A percentile compares a stretch with the other conserved stretches of the same genome.
Evolutionary conservation across 768 basidiomycete species (phyloP).

Genomic region (Sarcomyxa edulis): DNA sequence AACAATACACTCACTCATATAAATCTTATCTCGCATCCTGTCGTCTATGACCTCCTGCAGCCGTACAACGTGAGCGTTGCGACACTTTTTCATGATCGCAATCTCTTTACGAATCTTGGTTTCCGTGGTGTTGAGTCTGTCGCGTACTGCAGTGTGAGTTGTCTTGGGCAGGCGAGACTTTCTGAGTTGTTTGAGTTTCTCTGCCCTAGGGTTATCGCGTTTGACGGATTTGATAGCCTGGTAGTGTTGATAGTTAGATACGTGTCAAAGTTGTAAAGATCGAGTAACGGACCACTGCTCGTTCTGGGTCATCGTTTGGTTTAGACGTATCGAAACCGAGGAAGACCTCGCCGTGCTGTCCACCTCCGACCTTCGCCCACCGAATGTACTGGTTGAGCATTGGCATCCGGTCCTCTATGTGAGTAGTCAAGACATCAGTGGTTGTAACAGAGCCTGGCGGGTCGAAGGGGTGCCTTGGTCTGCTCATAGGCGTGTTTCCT

Average conservation of each 20-base stretch:
- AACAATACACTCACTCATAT: constrained; percentile 92
- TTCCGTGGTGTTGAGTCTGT: constrained; percentile 67
- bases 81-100: constrained; percentile 97
- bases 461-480: constrained; percentile 24
- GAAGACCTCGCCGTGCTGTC: constrained; percentile 89
- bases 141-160: constrained; percentile 53
- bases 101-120: constrained; percentile 89
- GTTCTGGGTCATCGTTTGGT: constrained; percentile 28
- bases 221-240: constrained; percentile 80
- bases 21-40: constrained; percentile 79
- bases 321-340: constrained; percentile 48
- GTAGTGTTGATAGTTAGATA: neutral
- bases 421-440: constrained; percentile 37
- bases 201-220: constrained; percentile 63
- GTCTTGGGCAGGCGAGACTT: constrained; percentile 37
- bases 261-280: too few relatives aligned
- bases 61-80: constrained; percentile 84
- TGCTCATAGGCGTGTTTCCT: constrained; percentile 15
- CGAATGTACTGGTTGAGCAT: constrained; percentile 88
- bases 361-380: constrained; percentile 71
- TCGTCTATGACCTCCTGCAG: constrained; percentile 96
- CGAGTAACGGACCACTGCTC: constrained; percentile 4
- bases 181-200: constrained; percentile 34
- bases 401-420: constrained; percentile 31
- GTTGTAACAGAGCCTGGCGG: constrained; percentile 43